Evolutionary conservation across 805 yeast genomes (phyloP).

Genomic region (Dipodascopsis uninucleata): DNA sequence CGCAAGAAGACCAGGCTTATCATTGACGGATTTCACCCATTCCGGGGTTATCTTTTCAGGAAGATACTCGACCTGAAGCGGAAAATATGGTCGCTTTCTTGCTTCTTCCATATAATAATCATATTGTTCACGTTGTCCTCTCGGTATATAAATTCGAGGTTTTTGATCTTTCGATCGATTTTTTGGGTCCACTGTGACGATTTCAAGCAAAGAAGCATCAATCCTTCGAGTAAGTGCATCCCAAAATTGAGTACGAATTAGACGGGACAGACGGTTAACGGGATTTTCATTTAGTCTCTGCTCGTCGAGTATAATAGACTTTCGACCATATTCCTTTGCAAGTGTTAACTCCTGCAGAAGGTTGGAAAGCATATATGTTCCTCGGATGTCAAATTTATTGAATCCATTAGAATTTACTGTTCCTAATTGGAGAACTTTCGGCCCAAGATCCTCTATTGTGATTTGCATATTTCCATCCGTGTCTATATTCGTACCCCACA

Average conservation of each 20-base stretch:
- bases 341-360: conserved; percentile 82
- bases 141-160: conserved; percentile 78
- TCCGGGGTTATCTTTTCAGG: conserved; percentile 75
- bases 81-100: conserved; percentile 49
- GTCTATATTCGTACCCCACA: conserved; percentile 40
- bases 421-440: conserved; percentile 73
- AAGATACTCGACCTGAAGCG: conserved; percentile 69
- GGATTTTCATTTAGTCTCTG: conserved; percentile 84
- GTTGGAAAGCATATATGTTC: conserved; percentile 86
- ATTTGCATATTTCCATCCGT: conserved; percentile 82
- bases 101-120: conserved; percentile 61
- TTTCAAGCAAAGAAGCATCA: conserved; percentile 56
- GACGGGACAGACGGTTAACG: conserved; percentile 66
- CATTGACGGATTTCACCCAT: conserved; percentile 69
- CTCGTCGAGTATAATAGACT: conserved; percentile 76
- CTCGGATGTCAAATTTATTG: conserved; percentile 68
- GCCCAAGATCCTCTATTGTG: conserved; percentile 80
- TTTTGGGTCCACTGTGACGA: conserved; percentile 76
- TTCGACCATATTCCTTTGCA: conserved; percentile 76
- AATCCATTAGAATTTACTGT: conserved; percentile 83
- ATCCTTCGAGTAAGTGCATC: conserved; percentile 66
- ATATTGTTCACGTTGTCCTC: conserved; percentile 63
- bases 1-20: conserved; percentile 80
- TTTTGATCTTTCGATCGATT: conserved; percentile 58
- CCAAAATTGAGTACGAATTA: conserved; percentile 80